These are phyloP conservation scores for Corrigiola litoralis DNA, from an alignment of 179 eudicot species.

Conservation along the genomic window DNA sequence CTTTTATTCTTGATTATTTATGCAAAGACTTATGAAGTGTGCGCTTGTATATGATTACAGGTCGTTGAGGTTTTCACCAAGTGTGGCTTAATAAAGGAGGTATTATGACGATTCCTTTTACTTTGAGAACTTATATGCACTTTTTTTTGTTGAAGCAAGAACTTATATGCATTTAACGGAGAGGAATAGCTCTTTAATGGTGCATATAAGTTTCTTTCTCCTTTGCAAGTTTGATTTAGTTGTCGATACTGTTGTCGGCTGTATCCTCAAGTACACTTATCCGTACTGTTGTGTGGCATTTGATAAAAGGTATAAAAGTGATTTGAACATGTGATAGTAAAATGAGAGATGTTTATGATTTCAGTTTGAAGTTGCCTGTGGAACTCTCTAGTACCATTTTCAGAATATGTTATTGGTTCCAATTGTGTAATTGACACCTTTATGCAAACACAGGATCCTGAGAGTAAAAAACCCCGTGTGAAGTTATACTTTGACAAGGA, in stretches of 20 bases:
- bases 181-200: too few relatives aligned
- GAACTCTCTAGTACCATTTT: background rate
- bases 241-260: too few relatives aligned
- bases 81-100: slow-evolving; percentile 97
- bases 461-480: slow-evolving; percentile 89
- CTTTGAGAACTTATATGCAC: background rate
- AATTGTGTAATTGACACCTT: slow-evolving; percentile 1
- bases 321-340: too few relatives aligned
- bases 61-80: slow-evolving; percentile 90
- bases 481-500: slow-evolving; percentile 88
- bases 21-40: too few relatives aligned
- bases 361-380: slow-evolving; percentile 7
- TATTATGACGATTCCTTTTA: slow-evolving; percentile 18
- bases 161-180: too few relatives aligned
- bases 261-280: too few relatives aligned
- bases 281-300: too few relatives aligned
- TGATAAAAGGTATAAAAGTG: too few relatives aligned
- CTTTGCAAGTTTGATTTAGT: too few relatives aligned
- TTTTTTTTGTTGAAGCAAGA: background rate
- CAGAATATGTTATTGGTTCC: background rate
- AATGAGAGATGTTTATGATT: slow-evolving; percentile 12
- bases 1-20: background rate
- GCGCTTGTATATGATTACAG: slow-evolving; percentile 31
- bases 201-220: too few relatives aligned
- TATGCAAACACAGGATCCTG: slow-evolving; percentile 63